Percentiles rank a stretch among this genome's conserved stretches.
phyloP scores from a whole-genome alignment of 2,329 filamentous ascomycete genomes.

The Rutstroemia sp. region DNA sequence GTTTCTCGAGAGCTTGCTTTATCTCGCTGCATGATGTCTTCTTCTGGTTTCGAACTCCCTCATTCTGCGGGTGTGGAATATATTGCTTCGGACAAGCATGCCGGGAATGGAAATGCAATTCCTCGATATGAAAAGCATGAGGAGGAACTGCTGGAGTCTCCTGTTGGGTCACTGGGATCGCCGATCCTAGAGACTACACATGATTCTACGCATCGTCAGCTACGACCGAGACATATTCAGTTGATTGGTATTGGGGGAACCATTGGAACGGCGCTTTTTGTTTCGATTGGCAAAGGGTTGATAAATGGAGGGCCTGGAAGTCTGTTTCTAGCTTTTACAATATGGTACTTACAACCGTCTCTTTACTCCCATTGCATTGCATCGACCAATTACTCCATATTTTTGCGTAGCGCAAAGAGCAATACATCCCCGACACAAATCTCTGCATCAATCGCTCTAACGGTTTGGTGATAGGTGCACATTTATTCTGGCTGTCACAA shows the following conservation, averaged over 20 bases:
- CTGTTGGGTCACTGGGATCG: slow-evolving; percentile 10
- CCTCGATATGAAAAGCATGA: slow-evolving; percentile 14
- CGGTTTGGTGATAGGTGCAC: slow-evolving; percentile 43
- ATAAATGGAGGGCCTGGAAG: slow-evolving; percentile 52
- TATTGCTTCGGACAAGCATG: slow-evolving; percentile 10
- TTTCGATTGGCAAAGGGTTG: slow-evolving; percentile 49
- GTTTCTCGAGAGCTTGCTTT: background rate
- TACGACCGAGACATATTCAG: slow-evolving; percentile 34
- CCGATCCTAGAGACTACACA: slow-evolving; percentile 8
- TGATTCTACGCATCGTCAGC: slow-evolving; percentile 31
- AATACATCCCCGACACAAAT: no score
- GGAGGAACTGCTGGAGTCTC: slow-evolving; percentile 15
- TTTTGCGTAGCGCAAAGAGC: no score
- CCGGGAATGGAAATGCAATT: slow-evolving; percentile 1
- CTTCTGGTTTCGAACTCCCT: slow-evolving; percentile 15
- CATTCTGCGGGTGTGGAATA: slow-evolving; percentile 15
- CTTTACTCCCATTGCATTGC: no score
- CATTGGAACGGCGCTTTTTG: slow-evolving; percentile 50
- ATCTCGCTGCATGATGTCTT: slow-evolving; percentile 14
- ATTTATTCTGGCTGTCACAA: slow-evolving; percentile 52
- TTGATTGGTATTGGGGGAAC: slow-evolving; percentile 52
- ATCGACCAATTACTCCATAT: no score
- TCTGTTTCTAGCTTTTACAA: slow-evolving; percentile 50
- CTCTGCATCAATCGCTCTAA: slow-evolving; percentile 20
- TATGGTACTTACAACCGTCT: slow-evolving; percentile 37